These are phyloP conservation scores for Termitomyces sp. DNA, from an alignment of 768 basidiomycete species.

Conservation along the genomic window DNA sequence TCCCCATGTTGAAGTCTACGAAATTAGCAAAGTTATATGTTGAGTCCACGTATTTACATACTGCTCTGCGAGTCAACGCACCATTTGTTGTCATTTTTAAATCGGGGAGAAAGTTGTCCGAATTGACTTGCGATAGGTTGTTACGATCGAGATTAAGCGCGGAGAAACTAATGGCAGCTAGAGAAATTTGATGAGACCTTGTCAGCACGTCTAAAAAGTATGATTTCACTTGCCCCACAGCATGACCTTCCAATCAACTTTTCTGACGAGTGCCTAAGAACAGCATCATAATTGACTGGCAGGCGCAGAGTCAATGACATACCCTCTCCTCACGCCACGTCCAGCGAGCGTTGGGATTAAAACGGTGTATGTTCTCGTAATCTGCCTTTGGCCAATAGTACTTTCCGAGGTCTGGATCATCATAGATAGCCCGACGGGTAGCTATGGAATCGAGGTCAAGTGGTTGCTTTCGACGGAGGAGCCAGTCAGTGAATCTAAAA, in stretches of 20 bases:
- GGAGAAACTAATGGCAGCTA: conserved; percentile 50
- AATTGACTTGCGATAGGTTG: conserved; percentile 55
- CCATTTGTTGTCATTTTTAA: conserved; percentile 47
- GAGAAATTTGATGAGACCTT: background rate
- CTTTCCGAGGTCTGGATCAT: conserved; percentile 39
- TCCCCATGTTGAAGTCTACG: conserved; percentile 52
- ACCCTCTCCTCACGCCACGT: conserved; percentile 51
- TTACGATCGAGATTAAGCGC: conserved; percentile 49
- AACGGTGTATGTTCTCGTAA: conserved; percentile 54
- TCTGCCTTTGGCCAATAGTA: conserved; percentile 45
- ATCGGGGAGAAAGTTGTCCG: conserved; percentile 54
- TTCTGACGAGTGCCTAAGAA: conserved; percentile 40
- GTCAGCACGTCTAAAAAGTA: background rate
- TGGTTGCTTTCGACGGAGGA: conserved; percentile 24
- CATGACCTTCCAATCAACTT: conserved; percentile 61
- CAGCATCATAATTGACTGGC: background rate
- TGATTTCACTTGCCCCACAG: conserved; percentile 28
- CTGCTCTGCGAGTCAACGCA: background rate
- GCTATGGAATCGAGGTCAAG: conserved; percentile 34
- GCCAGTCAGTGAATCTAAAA: conserved; percentile 28
- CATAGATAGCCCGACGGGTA: conserved; percentile 49
- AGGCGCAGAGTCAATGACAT: conserved; percentile 2
- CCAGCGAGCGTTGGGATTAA: conserved; percentile 56
- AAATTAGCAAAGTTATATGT: background rate
- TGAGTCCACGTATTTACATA: background rate